Base-by-base conservation (phyloP, 495 filamentous ascomycete genomes). In the Xylaria scruposa region DNA sequence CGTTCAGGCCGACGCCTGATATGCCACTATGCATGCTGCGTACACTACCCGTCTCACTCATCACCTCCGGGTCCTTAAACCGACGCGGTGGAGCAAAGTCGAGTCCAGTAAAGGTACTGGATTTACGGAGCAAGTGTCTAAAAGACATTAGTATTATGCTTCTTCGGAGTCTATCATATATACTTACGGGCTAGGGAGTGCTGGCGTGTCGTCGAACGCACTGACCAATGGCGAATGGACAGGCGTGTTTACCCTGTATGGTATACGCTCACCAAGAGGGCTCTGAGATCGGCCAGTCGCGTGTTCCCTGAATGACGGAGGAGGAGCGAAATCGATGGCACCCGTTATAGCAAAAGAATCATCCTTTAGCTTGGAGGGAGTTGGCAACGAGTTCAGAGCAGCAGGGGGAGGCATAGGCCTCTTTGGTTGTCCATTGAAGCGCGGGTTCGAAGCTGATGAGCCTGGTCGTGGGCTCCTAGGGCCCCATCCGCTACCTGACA, bases 71-170 rank as follows among this genome's bases (percentile, higher is more conserved):
- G 73, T 91, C 91, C 80, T 88, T 92, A 82, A 97, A 95, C 66
- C 93, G 91, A 65, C 91, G 90, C 51, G 94, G 95, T 33, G 95
- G 95, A n/a, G 95, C 94, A 80, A 99, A 99, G 82, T 98, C 97
- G 38, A 99, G 88, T 13, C 84, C 91, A 3, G 95, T 97, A 79
- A 93, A 99, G 5, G 94, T 93, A 74, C 91, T 88, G 4, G 95
- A 97, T 79, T 96, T 97, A 74, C 94, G 91, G 65, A 99, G 89
- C 59, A 90, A 81, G 82, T 98, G 93, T 24, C 94, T 96, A 72
- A 62, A 12, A 56, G 51, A 24, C 15, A 21, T 66, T 68, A 72
- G 63, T 42, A 4, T 38, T 29, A 17, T 70, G 85, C 74, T 87
- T 82, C 68, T 60, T 46, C 56, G 26, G 68, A 17, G 62, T 56